A percentile compares a stretch with the other conserved stretches of the same genome.
Evolutionary conservation across 129 eudicot species (phyloP).

Genomic region (Arctium minus): DNA sequence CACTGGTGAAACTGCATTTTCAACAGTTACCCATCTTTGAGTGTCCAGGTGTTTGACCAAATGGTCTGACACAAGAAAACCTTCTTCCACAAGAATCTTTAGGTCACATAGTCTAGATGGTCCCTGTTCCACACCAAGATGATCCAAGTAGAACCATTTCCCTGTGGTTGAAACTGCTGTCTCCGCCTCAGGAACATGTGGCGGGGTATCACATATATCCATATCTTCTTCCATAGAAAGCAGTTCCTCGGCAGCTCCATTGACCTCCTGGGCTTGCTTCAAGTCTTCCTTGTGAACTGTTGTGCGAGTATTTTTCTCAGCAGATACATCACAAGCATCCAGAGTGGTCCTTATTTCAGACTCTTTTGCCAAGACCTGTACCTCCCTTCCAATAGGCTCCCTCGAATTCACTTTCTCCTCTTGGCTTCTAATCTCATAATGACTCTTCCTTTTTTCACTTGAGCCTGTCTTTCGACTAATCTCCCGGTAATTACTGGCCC

Average conservation of each 20-base stretch:
- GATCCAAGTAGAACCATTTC: slow-evolving; percentile 88
- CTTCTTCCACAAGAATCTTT: slow-evolving; percentile 69
- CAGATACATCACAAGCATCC: slow-evolving; percentile 32
- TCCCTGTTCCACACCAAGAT: slow-evolving; percentile 70
- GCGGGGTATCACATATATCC: slow-evolving; percentile 99
- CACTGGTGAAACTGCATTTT: slow-evolving; percentile 89
- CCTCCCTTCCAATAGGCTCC: slow-evolving; percentile 35
- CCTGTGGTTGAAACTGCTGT: slow-evolving; percentile 46
- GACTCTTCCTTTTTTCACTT: slow-evolving; percentile 48
- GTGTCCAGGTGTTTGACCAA: slow-evolving; percentile 71
- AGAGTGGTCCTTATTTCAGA: slow-evolving; percentile 37
- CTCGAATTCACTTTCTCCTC: slow-evolving; percentile 44
- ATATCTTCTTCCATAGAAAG: slow-evolving; percentile 98
- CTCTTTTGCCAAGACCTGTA: slow-evolving; percentile 38
- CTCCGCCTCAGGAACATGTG: slow-evolving; percentile 60
- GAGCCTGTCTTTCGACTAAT: slow-evolving; percentile 41
- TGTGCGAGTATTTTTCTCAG: slow-evolving; percentile 18
- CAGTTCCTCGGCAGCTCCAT: slow-evolving; percentile 60
- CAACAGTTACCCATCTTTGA: slow-evolving; percentile 97
- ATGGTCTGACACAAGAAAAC: slow-evolving; percentile 82
- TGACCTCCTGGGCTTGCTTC: slow-evolving; percentile 43
- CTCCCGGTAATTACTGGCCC: slow-evolving; percentile 40
- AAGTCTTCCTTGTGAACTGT: slow-evolving; percentile 30
- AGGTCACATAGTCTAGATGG: slow-evolving; percentile 75
- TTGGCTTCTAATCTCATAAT: slow-evolving; percentile 43